Base-by-base conservation (phyloP, 2,329 filamentous ascomycete genomes). In the Clarireedia sp. region DNA sequence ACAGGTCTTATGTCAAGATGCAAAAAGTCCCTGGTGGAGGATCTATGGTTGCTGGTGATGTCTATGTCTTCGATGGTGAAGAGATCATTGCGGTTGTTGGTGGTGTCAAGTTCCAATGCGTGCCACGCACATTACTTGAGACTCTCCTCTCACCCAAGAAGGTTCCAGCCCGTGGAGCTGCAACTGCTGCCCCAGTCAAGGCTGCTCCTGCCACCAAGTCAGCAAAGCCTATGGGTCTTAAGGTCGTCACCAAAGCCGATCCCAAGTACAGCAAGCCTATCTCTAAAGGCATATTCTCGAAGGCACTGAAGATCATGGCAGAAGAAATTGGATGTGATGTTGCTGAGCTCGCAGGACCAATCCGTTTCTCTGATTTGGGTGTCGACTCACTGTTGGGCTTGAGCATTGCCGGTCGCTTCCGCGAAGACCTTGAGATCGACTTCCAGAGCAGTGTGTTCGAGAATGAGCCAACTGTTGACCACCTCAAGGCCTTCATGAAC, bases 311-410 rank as follows among this genome's bases (percentile, higher is more conserved):
- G 57, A 78, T 82, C 40, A 70, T 82, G 45, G 77, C 79, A 3
- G 75, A 77, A 57, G 80, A 83, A 63, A 74, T 78, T 5, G 79
- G 79, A 57, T 73, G 80, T 37, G 71, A 72, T n/a, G 68, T 76
- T 16, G 75, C 76, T 43, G 80, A 82, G 62, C 70, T 82, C 2
- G 77, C 72, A 1, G 78, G 82, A 60, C 75, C 76, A 54, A 78
- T 78, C 10, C 73, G 71, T 41, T 81, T 83, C 62, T 70, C 73
- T 3, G 79, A 82, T 59, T 70, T 82, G 2, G 80, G 80, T 19
- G 76, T 82, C n/a, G 80, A 83, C 64, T 83, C 80, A 2, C 72
- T 83, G 17, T 77, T 83, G 68, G 73, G 76, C 1, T 68, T 83
- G 40, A 80, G 76, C 3, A 79, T 83, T 40, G 73, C 74, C 10